These are phyloP conservation scores for Amylostereum chailletii DNA, from an alignment of 1,284 basidiomycete species.

Conservation along the genomic window DNA sequence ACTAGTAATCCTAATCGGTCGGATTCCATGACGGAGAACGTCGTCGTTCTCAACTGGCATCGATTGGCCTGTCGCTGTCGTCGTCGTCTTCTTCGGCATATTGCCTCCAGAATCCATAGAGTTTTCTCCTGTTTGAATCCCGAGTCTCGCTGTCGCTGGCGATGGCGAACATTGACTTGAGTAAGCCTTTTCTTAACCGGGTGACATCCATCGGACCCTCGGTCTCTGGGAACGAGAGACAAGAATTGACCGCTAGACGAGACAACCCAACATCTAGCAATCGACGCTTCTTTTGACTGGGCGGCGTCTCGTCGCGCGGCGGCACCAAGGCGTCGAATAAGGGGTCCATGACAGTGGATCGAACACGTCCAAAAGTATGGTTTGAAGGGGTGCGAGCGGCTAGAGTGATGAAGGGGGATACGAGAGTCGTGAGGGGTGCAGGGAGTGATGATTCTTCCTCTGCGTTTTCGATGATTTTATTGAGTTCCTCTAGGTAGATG, in stretches of 20 bases:
- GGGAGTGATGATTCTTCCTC: constrained; percentile 22
- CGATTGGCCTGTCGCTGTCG: constrained; percentile 5
- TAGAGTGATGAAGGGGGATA: constrained; percentile 63
- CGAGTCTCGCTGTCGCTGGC: constrained; percentile 70
- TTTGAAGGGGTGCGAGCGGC: constrained; percentile 57
- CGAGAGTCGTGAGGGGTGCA: constrained; percentile 48
- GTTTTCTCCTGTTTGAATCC: constrained; percentile 71
- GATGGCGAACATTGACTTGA: constrained; percentile 64
- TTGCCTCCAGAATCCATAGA: constrained; percentile 75
- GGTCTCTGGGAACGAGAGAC: constrained; percentile 28
- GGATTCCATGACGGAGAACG: no score
- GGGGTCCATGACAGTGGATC: constrained; percentile 57
- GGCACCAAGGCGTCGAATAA: constrained; percentile 41
- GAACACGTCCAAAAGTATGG: constrained; percentile 61
- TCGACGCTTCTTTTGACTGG: constrained; percentile 31
- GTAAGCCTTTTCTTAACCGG: constrained; percentile 46
- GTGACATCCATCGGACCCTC: constrained; percentile 28
- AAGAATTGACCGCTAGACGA: constrained; percentile 40
- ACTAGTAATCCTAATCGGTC: no score
- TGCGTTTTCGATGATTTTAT: constrained; percentile 46
- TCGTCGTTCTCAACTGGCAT: constrained; percentile 5
- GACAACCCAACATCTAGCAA: constrained; percentile 28
- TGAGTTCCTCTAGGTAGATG: constrained; percentile 86
- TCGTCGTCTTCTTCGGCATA: constrained; percentile 23
- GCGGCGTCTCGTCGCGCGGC: constrained; percentile 22